Base-by-base conservation (phyloP, 805 yeast genomes). In the Candida maris region DNA sequence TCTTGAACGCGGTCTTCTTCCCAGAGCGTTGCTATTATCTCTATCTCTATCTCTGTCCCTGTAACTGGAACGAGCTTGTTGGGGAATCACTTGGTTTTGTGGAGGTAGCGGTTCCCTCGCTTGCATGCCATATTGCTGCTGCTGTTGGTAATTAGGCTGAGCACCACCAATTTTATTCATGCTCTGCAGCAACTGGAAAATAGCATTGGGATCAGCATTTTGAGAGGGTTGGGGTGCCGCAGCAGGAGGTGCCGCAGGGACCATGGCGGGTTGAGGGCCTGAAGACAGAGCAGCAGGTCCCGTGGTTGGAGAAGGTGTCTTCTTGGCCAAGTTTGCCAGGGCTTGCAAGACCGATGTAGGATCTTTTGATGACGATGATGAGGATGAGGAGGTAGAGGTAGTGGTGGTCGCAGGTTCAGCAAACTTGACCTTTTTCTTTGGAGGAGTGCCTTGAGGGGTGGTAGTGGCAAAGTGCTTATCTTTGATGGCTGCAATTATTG, bases 371-470 rank as follows among this genome's bases (percentile, higher is more conserved):
- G 60, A 46, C 8, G 57, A 25, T 3, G 52, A 44, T 13, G 56
- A 41, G 6, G 51, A 34, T 16, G 49, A 34, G 23, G 52, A 33
- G 7, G 47, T 15, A 6, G 47, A 22, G 15, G 45, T 24, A 19
- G 45, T 22, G 17, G 42, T 17, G n/a, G 51, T 14, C 19, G 44
- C 37, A 19, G 36, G 46, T 14, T 40, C 33, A 22, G 58, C 53
- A 55, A 61, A 34, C 51, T 54, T 48, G 57, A 54, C 41, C 52
- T 46, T 46, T 42, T 53, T 51, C 36, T 46, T 42, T n/a, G 79
- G 77, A 27, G 84, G 84, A 12, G 84, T 73, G 19, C 77, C 82
- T 2, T 82, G 82, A 25, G 93, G 91, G 4, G 94, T 81, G 7
- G 79, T 72, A 12, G 87, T 66, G 33, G 62, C 64, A 52, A 81